Percentiles rank a stretch among this genome's conserved stretches.
These are phyloP conservation scores for Xylaria acuta DNA, from an alignment of 495 filamentous ascomycete genomes.

Conservation along the genomic window DNA sequence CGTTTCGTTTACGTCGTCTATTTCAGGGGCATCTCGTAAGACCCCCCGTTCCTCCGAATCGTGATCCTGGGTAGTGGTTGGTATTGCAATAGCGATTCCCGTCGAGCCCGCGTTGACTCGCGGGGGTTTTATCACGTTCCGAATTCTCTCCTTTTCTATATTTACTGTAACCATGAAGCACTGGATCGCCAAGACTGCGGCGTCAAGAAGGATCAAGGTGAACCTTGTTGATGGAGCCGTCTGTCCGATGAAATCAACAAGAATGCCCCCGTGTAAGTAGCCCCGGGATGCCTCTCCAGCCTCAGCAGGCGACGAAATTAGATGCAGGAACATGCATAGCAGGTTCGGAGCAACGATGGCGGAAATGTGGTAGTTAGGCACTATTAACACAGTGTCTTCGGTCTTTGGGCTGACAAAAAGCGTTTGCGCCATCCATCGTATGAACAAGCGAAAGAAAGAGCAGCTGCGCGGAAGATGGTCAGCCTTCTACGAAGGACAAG, in stretches of 20 bases:
- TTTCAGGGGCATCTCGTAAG: constrained; percentile 52
- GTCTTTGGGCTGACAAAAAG: constrained; percentile 83
- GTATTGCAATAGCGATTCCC: constrained; percentile 30
- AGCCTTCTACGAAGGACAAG: constrained; percentile 1
- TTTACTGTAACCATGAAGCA: constrained; percentile 76
- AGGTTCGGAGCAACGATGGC: constrained; percentile 74
- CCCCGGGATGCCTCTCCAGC: constrained; percentile 78
- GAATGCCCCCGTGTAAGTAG: constrained; percentile 83
- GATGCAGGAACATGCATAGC: constrained; percentile 75
- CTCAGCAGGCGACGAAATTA: constrained; percentile 64
- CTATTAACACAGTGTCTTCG: constrained; percentile 55
- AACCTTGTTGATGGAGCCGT: constrained; percentile 72
- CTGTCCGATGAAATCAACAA: constrained; percentile 90
- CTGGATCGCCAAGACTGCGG: constrained; percentile 70
- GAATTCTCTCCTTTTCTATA: constrained; percentile 68
- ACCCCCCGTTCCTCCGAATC: constrained; percentile 86
- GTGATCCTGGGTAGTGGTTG: constrained; percentile 63
- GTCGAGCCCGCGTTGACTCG: constrained; percentile 28
- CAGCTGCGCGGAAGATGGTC: constrained; percentile 59
- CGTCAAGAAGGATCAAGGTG: constrained; percentile 68
- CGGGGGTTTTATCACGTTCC: constrained; percentile 46
- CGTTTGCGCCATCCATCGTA: constrained; percentile 74
- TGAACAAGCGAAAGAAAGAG: constrained; percentile 73
- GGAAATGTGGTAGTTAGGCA: constrained; percentile 72
- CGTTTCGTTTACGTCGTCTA: constrained; percentile 46